Evolutionary conservation across 352 stramenopile species (phyloP).

Genomic region (Pythium phragmiticola): DNA sequence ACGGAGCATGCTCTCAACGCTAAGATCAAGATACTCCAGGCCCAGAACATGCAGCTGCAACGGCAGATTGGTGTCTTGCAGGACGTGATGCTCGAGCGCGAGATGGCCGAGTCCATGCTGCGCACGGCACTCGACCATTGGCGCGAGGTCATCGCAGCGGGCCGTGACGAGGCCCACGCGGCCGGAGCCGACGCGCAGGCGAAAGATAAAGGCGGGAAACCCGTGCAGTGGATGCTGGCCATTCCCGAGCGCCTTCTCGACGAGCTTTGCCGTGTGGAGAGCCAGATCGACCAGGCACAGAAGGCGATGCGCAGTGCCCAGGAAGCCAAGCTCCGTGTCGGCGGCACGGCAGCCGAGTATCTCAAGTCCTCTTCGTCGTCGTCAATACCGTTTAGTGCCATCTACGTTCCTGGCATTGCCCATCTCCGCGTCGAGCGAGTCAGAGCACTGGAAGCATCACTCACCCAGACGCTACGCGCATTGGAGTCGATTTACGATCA

Average conservation of each 20-base stretch:
- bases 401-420: conserved; percentile 19
- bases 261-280: conserved; percentile 22
- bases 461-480: not conserved
- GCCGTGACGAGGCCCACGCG: conserved; percentile 39
- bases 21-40: conserved; percentile 42
- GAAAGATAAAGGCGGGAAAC: conserved; percentile 22
- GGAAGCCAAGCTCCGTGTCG: conserved; percentile 23
- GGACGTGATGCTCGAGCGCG: conserved; percentile 31
- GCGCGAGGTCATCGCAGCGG: conserved; percentile 41
- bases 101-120: conserved; percentile 41
- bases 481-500: conserved; percentile 16
- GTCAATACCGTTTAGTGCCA: conserved; percentile 11
- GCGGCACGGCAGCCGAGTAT: conserved; percentile 19
- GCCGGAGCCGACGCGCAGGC: conserved; percentile 34
- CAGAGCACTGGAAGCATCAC: conserved; percentile 18
- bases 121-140: conserved; percentile 38
- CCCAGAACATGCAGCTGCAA: conserved; percentile 66
- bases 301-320: conserved; percentile 13
- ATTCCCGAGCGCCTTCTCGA: conserved; percentile 21
- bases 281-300: conserved; percentile 20
- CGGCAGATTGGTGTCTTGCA: conserved; percentile 49
- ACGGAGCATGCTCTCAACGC: not conserved
- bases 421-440: conserved; percentile 23
- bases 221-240: conserved; percentile 29
- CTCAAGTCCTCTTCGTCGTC: conserved; percentile 15